These are phyloP conservation scores for Elymus sibiricus DNA, from an alignment of 176 grass and related monocot species.

Conservation along the genomic window DNA sequence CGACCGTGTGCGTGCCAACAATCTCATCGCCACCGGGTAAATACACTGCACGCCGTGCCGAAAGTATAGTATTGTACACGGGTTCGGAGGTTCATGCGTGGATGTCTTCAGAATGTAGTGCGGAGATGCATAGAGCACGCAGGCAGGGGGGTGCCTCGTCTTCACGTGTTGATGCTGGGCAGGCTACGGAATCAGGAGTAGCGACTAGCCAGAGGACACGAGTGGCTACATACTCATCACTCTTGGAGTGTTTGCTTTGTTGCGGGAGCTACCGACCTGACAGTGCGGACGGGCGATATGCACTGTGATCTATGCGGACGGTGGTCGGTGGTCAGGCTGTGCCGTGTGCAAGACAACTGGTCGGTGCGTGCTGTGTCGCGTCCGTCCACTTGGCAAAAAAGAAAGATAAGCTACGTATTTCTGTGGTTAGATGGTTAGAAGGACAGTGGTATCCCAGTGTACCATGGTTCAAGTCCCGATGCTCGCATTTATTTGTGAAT, in stretches of 20 bases:
- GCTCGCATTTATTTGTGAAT: no score
- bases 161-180: background rate
- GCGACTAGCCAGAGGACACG: background rate
- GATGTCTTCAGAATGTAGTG: background rate
- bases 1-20: background rate
- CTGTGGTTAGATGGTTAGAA: no score
- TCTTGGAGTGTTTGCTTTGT: background rate
- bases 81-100: slow-evolving; percentile 1
- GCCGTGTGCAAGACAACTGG: background rate
- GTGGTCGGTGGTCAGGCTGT: background rate
- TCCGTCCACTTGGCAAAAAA: background rate
- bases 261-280: background rate
- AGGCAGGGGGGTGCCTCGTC: background rate
- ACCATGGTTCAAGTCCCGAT: no score
- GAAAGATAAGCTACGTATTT: no score
- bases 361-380: background rate
- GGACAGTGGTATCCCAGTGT: no score
- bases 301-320: background rate
- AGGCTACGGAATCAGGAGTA: background rate
- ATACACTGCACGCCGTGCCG: background rate
- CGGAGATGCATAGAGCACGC: background rate
- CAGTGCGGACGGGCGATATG: background rate
- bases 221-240: background rate
- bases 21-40: background rate
- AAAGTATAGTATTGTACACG: background rate